Evolutionary conservation across 164 flowering plant species (phyloP).

Genomic region (Saururus chinensis): DNA sequence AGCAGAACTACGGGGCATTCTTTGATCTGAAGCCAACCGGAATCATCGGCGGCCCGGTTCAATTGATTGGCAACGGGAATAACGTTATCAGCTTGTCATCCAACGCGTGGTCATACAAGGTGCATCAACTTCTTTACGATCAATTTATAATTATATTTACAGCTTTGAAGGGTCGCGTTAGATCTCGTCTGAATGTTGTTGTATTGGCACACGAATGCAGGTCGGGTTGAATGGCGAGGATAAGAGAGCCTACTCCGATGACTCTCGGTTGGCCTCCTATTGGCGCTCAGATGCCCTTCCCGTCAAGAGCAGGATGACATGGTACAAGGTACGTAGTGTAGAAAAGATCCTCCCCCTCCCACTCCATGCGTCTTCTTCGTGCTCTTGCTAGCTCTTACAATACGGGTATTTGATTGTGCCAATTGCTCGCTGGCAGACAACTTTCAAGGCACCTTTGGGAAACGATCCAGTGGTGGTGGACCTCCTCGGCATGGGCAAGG

Average conservation of each 20-base stretch:
- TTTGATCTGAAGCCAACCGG: constrained; percentile 35
- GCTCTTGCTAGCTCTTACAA: too few species aligned
- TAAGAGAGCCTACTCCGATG: constrained; percentile 9
- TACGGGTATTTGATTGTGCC: too few species aligned
- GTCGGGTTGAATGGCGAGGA: constrained; percentile 38
- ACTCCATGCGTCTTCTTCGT: too few species aligned
- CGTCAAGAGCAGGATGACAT: constrained; percentile 24
- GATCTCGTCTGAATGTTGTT: too few species aligned
- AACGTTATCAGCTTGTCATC: constrained; percentile 32
- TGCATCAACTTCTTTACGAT: too few species aligned
- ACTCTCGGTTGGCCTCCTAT: constrained; percentile 4
- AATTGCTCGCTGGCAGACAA: constrained; percentile 17
- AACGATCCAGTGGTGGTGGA: constrained; percentile 59
- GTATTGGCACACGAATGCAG: too few species aligned
- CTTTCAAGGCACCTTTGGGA: constrained; percentile 59
- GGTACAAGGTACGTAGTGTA: constrained; percentile 32
- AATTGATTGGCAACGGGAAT: constrained; percentile 27
- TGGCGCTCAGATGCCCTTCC: constrained; percentile 32
- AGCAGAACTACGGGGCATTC: constrained; percentile 34
- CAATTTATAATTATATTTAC: too few species aligned
- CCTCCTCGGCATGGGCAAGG: constrained; percentile 61
- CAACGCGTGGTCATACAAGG: constrained; percentile 41
- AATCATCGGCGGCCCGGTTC: constrained; percentile 37
- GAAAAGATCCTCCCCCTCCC: too few species aligned
- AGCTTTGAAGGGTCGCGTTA: too few species aligned